phyloP scores from a whole-genome alignment of 495 filamentous ascomycete genomes.

The Haplographium delicatum region DNA sequence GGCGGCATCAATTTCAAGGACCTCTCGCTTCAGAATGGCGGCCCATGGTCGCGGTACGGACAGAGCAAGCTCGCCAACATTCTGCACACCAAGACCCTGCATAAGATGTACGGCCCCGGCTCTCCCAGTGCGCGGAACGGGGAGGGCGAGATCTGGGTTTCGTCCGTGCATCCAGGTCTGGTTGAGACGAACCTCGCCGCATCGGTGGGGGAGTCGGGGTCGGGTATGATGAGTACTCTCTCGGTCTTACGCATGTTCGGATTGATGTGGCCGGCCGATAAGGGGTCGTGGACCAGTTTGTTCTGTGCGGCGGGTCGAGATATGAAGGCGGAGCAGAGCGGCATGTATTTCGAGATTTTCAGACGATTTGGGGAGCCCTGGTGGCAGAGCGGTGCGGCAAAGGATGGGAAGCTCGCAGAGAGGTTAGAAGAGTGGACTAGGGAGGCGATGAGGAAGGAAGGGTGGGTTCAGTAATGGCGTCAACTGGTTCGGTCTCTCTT shows the following conservation, averaged over 20 bases:
- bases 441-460: slow-evolving; percentile 30
- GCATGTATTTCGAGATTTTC: slow-evolving; percentile 33
- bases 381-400: slow-evolving; percentile 27
- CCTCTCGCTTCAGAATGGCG: slow-evolving; percentile 34
- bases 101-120: slow-evolving; percentile 33
- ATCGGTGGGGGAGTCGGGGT: slow-evolving; percentile 12
- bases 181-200: slow-evolving; percentile 33
- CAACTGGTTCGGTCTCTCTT: no score
- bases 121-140: slow-evolving; percentile 25
- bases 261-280: slow-evolving; percentile 28
- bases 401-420: slow-evolving; percentile 28
- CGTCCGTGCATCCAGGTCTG: slow-evolving; percentile 40
- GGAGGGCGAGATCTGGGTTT: slow-evolving; percentile 31
- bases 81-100: slow-evolving; percentile 51
- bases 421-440: slow-evolving; percentile 25
- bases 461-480: slow-evolving; percentile 25
- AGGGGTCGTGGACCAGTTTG: slow-evolving; percentile 34
- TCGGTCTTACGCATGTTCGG: slow-evolving; percentile 24
- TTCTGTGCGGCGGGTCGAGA: slow-evolving; percentile 37
- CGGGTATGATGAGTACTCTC: slow-evolving; percentile 19
- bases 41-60: slow-evolving; percentile 49
- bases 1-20: slow-evolving; percentile 39
- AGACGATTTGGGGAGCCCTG: slow-evolving; percentile 29
- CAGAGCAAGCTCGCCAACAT: slow-evolving; percentile 68
- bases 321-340: slow-evolving; percentile 35